A percentile compares a stretch with the other conserved stretches of the same genome.
Conservation (phyloP, 2,329 filamentous ascomycete species). For the Arthrobotrys conoides region DNA sequence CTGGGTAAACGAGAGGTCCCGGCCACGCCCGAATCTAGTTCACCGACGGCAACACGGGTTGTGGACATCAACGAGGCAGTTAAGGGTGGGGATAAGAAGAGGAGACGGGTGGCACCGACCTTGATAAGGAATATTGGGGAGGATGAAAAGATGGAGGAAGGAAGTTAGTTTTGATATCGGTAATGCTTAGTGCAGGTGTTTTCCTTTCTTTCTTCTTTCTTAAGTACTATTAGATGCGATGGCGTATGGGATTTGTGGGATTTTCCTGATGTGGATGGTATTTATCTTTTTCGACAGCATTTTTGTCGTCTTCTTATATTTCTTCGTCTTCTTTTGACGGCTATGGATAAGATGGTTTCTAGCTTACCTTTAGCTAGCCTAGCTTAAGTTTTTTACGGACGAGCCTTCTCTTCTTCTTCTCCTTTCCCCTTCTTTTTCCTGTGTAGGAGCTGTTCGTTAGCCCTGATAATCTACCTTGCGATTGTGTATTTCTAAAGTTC, state of each 20-base stretch:
- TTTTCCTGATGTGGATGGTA: background rate
- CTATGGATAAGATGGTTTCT: background rate
- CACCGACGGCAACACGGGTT: slow-evolving; percentile 69
- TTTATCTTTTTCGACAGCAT: background rate
- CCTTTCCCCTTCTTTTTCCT: too few relatives aligned
- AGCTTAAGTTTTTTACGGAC: background rate
- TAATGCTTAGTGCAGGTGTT: slow-evolving; percentile 4
- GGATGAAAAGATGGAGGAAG: slow-evolving; percentile 43
- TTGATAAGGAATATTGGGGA: slow-evolving; percentile 67
- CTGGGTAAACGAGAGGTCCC: slow-evolving; percentile 69
- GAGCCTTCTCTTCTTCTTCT: too few relatives aligned
- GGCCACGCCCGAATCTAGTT: slow-evolving; percentile 65
- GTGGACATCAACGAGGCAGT: slow-evolving; percentile 73
- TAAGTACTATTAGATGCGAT: slow-evolving; percentile 38
- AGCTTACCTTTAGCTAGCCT: background rate
- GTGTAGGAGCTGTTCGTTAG: background rate
- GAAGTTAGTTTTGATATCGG: slow-evolving; percentile 19
- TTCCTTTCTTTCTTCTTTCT: slow-evolving; percentile 2
- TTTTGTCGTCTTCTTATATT: slow-evolving; percentile 1
- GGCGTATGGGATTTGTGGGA: slow-evolving; percentile 22
- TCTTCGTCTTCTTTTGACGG: background rate
- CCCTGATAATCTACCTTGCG: background rate
- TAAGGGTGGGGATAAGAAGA: slow-evolving; percentile 73
- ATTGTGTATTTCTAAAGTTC: background rate
- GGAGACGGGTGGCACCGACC: slow-evolving; percentile 79